A percentile compares a stretch with the other conserved stretches of the same genome.
phyloP scores from a whole-genome alignment of 306 rosid species.

The Neltuma alba region DNA sequence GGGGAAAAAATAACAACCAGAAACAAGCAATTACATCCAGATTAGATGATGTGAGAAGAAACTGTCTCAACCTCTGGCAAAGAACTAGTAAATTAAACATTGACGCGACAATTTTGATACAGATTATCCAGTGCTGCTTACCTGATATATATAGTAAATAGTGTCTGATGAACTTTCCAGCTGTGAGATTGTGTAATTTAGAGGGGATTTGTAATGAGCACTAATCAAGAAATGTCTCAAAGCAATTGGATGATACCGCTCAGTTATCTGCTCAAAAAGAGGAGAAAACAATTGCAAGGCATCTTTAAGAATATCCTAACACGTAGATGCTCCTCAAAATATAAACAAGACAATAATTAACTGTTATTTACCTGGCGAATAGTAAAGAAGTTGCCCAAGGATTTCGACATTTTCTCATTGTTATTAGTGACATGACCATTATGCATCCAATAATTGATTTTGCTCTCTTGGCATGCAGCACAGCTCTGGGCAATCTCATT shows the following conservation, averaged over 20 bases:
- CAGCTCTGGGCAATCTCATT: conserved; percentile 95
- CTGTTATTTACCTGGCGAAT: conserved; percentile 76
- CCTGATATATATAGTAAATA: conserved; percentile 85
- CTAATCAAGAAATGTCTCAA: conserved; percentile 86
- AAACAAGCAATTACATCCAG: conserved; percentile 11
- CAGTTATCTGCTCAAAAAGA: conserved; percentile 62
- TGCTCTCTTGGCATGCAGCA: conserved; percentile 81
- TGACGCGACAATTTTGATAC: conserved; percentile 26
- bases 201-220: conserved; percentile 85
- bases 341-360: background rate
- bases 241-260: conserved; percentile 79
- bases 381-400: conserved; percentile 93
- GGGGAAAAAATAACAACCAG: background rate
- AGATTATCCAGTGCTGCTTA: conserved; percentile 34
- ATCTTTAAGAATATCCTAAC: conserved; percentile 29
- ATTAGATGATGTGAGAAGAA: background rate
- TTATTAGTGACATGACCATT: conserved; percentile 95
- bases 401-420: conserved; percentile 94
- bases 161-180: conserved; percentile 89
- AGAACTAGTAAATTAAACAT: conserved; percentile 11
- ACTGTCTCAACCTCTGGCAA: conserved; percentile 25
- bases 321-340: conserved; percentile 21
- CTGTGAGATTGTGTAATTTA: conserved; percentile 72
- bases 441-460: conserved; percentile 85
- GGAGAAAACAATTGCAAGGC: conserved; percentile 19